Base-by-base conservation (phyloP, 306 rosid genomes). In the Malus sieversii region DNA sequence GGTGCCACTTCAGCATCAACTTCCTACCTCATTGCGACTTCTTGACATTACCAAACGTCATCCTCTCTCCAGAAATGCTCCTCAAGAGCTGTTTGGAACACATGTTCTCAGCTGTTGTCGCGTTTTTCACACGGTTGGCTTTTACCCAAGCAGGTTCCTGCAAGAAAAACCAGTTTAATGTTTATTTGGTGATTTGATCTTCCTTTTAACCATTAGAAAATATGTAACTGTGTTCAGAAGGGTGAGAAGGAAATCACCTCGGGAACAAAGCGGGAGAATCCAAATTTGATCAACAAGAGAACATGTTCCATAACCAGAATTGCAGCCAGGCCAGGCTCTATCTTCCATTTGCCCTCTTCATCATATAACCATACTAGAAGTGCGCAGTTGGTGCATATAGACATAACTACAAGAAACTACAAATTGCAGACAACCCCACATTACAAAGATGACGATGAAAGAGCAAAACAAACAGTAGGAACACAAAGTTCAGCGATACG, bases 111-210 rank as follows among this genome's bases (percentile, higher is more conserved):
- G 92, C 98, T 60, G 84, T 87, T 15, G 93, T 83, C 2, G 86
- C 92, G 44, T 77, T 82, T 78, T 89, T 88, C 66, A 82, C 88
- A 1, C 99, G 98, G 82, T 79, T 83, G 23, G 97, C 99, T 85
- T 78, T 87, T 27, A 95, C 98, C 99, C 99, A 96, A 19, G 97
- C 99, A 10, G 99, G 99, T 82, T 96, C 99, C 99, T 96, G 84
- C 64, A 58, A 84, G 72, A 72, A 53, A 83, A 42, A 69, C 23
- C 6, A 46, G 9, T 20, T 6, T 59, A 19, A 15, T 40, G 22
- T 20, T 59, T 8, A 27, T 33, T 2, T 45, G 11, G 51, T 9
- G 66, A 22, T 60, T 7, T 1, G 19, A 38, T 15, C 40, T 61
- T 71, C 16, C 30, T 61, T 71, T 51, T 25, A 53, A 33, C 71